Conservation (phyloP, 495 filamentous ascomycete species). For the Talaromyces nanjingensis region DNA sequence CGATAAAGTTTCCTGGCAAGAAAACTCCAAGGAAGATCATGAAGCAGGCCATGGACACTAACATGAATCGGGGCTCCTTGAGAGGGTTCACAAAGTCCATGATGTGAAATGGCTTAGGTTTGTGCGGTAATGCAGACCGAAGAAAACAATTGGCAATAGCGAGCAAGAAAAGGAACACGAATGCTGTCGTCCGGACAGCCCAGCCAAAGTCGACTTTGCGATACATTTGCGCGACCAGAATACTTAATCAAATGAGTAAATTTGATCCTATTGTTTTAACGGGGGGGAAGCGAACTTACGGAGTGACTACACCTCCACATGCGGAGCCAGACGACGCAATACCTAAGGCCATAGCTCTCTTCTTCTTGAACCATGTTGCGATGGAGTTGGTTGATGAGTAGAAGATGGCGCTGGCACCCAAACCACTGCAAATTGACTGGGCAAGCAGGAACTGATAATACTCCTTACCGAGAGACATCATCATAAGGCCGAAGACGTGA, state of each 20-base stretch:
- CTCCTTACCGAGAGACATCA: conserved; percentile 45
- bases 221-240: conserved; percentile 62
- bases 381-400: conserved; percentile 50
- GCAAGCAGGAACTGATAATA: conserved; percentile 45
- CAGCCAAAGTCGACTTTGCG: conserved; percentile 59
- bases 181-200: conserved; percentile 64
- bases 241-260: conserved; percentile 16
- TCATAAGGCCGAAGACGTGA: conserved; percentile 67
- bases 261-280: too few relatives aligned
- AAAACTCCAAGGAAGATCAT: too few relatives aligned
- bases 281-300: conserved; percentile 9
- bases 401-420: conserved; percentile 58
- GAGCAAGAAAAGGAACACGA: conserved; percentile 59
- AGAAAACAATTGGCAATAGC: conserved; percentile 57
- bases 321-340: conserved; percentile 60
- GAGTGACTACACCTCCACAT: conserved; percentile 42
- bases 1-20: too few relatives aligned
- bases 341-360: conserved; percentile 61
- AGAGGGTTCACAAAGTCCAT: conserved; percentile 55
- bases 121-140: conserved; percentile 54
- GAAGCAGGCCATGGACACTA: too few relatives aligned
- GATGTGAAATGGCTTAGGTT: conserved; percentile 42
- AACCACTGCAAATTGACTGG: conserved; percentile 26
- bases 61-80: conserved; percentile 47
- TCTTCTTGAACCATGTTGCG: conserved; percentile 63